These are phyloP conservation scores for Striga asiatica DNA, from an alignment of 257 asterid species.

Conservation along the genomic window DNA sequence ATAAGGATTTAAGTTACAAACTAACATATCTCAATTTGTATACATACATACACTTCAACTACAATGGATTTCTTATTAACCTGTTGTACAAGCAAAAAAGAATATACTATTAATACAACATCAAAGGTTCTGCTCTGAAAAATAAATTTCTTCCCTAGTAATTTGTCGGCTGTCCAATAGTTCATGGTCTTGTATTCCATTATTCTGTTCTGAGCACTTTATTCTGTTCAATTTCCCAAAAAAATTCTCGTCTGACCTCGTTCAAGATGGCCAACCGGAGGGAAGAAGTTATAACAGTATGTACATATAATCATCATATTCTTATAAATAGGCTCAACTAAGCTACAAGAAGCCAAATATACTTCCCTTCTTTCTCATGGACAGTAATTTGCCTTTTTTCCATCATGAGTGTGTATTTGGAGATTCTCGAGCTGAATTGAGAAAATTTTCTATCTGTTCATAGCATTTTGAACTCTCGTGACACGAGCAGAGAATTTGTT, in stretches of 20 bases:
- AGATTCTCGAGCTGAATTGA: not conserved
- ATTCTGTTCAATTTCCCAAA: not conserved
- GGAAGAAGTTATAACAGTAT: not conserved
- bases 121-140: not conserved
- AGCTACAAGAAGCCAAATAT: conserved; percentile 3
- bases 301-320: not conserved
- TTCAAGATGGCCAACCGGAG: not conserved
- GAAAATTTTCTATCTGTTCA: conserved; percentile 9
- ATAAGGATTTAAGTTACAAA: no score
- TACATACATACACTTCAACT: no score
- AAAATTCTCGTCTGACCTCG: not conserved
- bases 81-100: no score
- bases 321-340: not conserved
- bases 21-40: no score
- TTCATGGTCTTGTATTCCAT: not conserved
- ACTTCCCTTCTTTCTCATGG: not conserved
- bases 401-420: not conserved
- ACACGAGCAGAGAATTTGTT: conserved; percentile 11
- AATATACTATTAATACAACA: not conserved
- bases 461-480: conserved; percentile 8
- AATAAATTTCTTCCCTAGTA: not conserved
- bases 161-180: not conserved
- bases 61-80: no score
- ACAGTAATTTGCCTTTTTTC: no score
- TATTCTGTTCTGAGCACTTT: no score